phyloP scores from a whole-genome alignment of 2,329 filamentous ascomycete genomes.

The Cladophialophora exuberans region DNA sequence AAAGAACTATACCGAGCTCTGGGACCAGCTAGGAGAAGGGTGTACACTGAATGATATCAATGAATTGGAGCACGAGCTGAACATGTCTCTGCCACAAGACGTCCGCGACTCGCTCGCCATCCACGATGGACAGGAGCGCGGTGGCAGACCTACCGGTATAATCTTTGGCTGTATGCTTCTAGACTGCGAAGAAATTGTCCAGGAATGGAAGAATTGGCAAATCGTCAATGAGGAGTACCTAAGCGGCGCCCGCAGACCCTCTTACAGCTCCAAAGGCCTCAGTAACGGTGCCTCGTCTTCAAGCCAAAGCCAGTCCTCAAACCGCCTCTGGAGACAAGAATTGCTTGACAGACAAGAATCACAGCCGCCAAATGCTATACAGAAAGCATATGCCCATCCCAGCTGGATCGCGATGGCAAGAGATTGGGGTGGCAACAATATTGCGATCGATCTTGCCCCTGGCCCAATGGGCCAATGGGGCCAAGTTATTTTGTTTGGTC shows the following conservation, averaged over 20 bases:
- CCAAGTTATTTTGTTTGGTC: conserved; percentile 93
- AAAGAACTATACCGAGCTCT: conserved; percentile 92
- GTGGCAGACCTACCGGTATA: conserved; percentile 86
- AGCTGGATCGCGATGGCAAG: conserved; percentile 95
- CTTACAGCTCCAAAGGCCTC: conserved; percentile 71
- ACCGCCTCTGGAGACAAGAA: conserved; percentile 75
- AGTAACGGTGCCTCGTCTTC: conserved; percentile 65
- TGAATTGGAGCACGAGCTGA: conserved; percentile 92
- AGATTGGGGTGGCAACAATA: conserved; percentile 98
- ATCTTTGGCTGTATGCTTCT: conserved; percentile 94
- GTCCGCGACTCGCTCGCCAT: conserved; percentile 87
- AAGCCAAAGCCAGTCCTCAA: conserved; percentile 58
- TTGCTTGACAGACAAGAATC: conserved; percentile 83
- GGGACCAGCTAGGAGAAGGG: conserved; percentile 88
- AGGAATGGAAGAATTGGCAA: conserved; percentile 97
- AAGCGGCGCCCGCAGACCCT: conserved; percentile 57
- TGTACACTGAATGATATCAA: conserved; percentile 94
- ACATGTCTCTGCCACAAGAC: conserved; percentile 91
- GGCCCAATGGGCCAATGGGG: conserved; percentile 91
- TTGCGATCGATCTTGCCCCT: conserved; percentile 89
- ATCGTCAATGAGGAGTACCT: conserved; percentile 90
- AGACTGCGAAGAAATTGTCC: conserved; percentile 96
- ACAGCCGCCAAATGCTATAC: conserved; percentile 81
- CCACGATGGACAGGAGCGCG: conserved; percentile 97
- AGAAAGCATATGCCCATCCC: conserved; percentile 90